These are phyloP conservation scores for Vicia sativa DNA, from an alignment of 306 rosid species.

Conservation along the genomic window DNA sequence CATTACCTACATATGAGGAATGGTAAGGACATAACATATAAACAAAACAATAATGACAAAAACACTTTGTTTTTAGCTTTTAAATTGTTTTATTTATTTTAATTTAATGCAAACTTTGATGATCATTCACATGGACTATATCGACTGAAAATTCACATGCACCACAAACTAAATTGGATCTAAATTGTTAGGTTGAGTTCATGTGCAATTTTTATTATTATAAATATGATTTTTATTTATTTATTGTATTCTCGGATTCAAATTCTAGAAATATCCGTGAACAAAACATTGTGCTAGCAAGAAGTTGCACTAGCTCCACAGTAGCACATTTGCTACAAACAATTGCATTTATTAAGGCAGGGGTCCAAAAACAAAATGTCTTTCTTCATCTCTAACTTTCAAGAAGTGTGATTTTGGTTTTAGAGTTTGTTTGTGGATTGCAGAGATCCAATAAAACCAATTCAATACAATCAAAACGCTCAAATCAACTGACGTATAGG, in stretches of 20 bases:
- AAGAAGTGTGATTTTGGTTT: not conserved
- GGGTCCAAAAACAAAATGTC: no score
- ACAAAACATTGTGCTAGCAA: slow-evolving; percentile 31
- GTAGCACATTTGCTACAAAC: not conserved
- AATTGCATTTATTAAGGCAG: not conserved
- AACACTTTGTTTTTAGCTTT: slow-evolving; percentile 43
- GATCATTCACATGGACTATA: slow-evolving; percentile 37
- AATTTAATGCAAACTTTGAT: slow-evolving; percentile 23
- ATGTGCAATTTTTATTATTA: not conserved
- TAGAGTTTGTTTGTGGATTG: no score
- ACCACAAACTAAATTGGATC: slow-evolving; percentile 37
- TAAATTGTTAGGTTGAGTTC: slow-evolving; percentile 26
- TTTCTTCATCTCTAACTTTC: not conserved
- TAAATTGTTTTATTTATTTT: not conserved
- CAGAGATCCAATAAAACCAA: no score
- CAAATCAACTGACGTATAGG: no score
- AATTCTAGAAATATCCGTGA: slow-evolving; percentile 73
- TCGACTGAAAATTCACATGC: slow-evolving; percentile 59
- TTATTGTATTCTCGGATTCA: slow-evolving; percentile 11
- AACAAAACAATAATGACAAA: slow-evolving; percentile 44
- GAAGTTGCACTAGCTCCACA: not conserved
- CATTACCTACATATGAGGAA: slow-evolving; percentile 35
- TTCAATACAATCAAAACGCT: no score
- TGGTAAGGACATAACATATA: slow-evolving; percentile 33
- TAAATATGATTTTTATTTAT: not conserved